phyloP scores from a whole-genome alignment of 2,329 filamentous ascomycete species.

The Aspergillus tanneri region DNA sequence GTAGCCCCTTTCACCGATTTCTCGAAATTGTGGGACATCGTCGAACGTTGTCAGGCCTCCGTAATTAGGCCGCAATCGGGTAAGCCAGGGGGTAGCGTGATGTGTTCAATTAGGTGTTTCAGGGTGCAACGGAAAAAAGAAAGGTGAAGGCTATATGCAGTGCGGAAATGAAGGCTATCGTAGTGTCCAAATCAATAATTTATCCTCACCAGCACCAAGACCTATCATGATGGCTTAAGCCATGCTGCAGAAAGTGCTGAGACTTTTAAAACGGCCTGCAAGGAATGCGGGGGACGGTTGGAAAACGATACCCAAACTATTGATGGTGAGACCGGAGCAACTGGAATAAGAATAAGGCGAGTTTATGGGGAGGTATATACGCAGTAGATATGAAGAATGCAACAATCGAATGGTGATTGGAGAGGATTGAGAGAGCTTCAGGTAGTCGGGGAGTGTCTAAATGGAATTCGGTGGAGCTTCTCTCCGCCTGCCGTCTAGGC shows the following conservation, averaged over 20 bases:
- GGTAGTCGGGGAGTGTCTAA: conserved; percentile 9
- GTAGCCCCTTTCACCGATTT: conserved; percentile 99
- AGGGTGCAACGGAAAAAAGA: not conserved
- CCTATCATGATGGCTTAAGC: conserved; percentile 31
- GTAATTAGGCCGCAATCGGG: conserved; percentile 14
- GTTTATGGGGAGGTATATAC: not conserved
- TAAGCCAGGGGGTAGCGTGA: conserved; percentile 13
- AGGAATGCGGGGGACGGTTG: conserved; percentile 9
- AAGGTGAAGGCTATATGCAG: not conserved
- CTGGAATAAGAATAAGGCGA: not conserved
- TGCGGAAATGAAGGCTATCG: conserved; percentile 11
- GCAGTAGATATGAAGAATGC: not conserved
- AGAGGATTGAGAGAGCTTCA: conserved; percentile 11
- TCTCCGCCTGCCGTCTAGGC: conserved; percentile 3
- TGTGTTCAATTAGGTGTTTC: conserved; percentile 1
- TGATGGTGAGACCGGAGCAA: not conserved
- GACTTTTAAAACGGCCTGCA: conserved; percentile 13
- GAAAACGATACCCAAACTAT: not conserved
- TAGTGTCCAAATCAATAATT: conserved; percentile 20
- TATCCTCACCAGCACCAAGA: conserved; percentile 25
- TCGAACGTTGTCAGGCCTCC: conserved; percentile 14
- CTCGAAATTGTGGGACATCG: conserved; percentile 70
- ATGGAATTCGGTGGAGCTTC: conserved; percentile 7
- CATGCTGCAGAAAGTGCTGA: conserved; percentile 26
- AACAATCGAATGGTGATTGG: not conserved